phyloP scores from a whole-genome alignment of 306 rosid genomes.

The Dryas drummondii region DNA sequence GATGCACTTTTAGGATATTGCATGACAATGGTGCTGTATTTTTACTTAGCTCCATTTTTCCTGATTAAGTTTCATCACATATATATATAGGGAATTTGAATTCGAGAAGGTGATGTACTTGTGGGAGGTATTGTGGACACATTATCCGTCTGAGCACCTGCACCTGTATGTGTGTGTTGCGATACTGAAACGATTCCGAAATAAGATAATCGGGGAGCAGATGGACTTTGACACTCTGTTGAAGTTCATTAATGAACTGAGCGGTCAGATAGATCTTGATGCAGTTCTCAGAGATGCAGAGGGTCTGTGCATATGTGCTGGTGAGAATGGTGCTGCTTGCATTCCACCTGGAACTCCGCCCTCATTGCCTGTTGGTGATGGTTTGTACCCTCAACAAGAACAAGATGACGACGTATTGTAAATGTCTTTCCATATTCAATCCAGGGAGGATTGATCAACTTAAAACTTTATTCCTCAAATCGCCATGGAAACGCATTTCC shows the following conservation, averaged over 20 bases:
- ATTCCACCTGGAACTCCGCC: conserved; percentile 99
- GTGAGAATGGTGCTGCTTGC: conserved; percentile 85
- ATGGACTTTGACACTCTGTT: conserved; percentile 97
- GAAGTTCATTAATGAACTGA: conserved; percentile 91
- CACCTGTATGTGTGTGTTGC: conserved; percentile 92
- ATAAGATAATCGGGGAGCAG: conserved; percentile 79
- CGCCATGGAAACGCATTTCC: not conserved
- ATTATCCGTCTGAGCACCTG: conserved; percentile 83
- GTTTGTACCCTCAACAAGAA: conserved; percentile 63
- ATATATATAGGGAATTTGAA: conserved; percentile 69
- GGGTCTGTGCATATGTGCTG: conserved; percentile 85
- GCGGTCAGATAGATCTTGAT: conserved; percentile 84
- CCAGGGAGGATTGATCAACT: not conserved
- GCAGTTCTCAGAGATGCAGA: conserved; percentile 82
- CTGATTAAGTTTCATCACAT: conserved; percentile 12
- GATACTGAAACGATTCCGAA: conserved; percentile 73
- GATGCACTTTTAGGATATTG: not conserved
- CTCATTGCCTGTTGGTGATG: conserved; percentile 74
- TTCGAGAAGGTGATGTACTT: conserved; percentile 71
- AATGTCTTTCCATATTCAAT: conserved; percentile 13
- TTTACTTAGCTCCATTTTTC: not conserved
- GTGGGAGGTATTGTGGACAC: conserved; percentile 98
- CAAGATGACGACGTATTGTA: conserved; percentile 66
- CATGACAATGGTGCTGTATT: not conserved
- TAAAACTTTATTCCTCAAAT: not conserved